phyloP scores from a whole-genome alignment of 495 filamentous ascomycete genomes.

The Rostrohypoxylon terebratum region DNA sequence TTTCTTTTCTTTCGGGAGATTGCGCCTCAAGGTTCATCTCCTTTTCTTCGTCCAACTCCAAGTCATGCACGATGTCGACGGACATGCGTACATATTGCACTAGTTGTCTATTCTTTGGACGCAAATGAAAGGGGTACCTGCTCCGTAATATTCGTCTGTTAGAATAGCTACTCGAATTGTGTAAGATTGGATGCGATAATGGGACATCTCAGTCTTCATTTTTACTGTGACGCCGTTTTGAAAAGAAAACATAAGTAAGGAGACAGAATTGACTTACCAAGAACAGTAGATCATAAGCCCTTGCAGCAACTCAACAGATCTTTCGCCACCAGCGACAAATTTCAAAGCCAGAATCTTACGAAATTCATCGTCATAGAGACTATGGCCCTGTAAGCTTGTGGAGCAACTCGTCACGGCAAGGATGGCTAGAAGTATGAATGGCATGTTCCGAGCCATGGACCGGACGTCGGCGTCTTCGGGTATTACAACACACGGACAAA shows the following conservation, averaged over 20 bases:
- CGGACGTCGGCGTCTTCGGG: slow-evolving; percentile 51
- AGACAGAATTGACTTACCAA: slow-evolving; percentile 52
- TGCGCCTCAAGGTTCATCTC: slow-evolving; percentile 27
- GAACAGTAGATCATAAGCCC: slow-evolving; percentile 59
- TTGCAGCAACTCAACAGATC: slow-evolving; percentile 59
- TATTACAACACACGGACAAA: slow-evolving; percentile 56
- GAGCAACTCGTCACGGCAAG: slow-evolving; percentile 60
- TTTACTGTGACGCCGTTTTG: not conserved
- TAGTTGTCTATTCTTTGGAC: slow-evolving; percentile 58
- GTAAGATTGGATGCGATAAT: not conserved
- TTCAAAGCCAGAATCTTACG: slow-evolving; percentile 62
- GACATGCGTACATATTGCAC: slow-evolving; percentile 61
- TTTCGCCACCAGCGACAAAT: slow-evolving; percentile 61
- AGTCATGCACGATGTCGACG: slow-evolving; percentile 58
- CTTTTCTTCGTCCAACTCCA: slow-evolving; percentile 56
- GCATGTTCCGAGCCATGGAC: slow-evolving; percentile 51
- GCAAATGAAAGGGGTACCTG: slow-evolving; percentile 64
- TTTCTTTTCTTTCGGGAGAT: slow-evolving; percentile 22
- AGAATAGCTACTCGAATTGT: not conserved
- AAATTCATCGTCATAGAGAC: slow-evolving; percentile 63
- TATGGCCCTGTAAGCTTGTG: slow-evolving; percentile 57
- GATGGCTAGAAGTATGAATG: slow-evolving; percentile 59
- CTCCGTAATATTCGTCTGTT: not conserved
- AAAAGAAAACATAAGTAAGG: not conserved
- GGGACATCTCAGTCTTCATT: not conserved